Evolutionary conservation across 495 filamentous ascomycete species (phyloP), one percentile per base, ranked within the genome.

Genomic region (Aspergillus egyptiacus): DNA sequence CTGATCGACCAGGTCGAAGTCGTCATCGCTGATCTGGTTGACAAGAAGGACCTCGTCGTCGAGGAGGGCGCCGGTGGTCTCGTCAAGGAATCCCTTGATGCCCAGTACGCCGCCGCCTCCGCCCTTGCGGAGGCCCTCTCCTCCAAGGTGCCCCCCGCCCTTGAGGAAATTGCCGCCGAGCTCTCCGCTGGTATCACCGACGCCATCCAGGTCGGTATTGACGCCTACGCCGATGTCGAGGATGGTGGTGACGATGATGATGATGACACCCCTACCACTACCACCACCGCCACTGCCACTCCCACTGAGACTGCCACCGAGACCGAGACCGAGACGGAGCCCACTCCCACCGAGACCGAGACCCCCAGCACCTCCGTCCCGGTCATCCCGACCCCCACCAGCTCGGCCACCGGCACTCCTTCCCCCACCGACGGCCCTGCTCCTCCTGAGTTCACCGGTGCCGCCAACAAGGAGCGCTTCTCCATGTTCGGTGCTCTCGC

Each of bases 41-140:
- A 42, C 42, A 70, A 69, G 62, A 68, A 69, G 57, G 23, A 33
- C 19, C 34, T 57, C 14, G 61, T 75, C 53, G 65, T 64, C 37
- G 44, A 60, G 14, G 64, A 64, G 24, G 54, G 57, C 33, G 51
- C 60, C 11, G 71, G 65, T 48, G 42, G 42, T 2, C 28, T 33
- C 3, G 48, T 70, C 49, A 55, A 65, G 35, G 22, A 3, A 5
- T 35, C 36, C 20, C 19, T 39, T 5, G 20, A 24, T n/a, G 40
- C 11, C 17, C 60, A 68, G 47, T 60, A 60, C 25, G 49, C 43
- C 46, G 69, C 67, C 27, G 61, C 66, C 50, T 48, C 62, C 36
- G 36, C 30, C 31, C 61, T 72, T 17, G 58, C 69, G 15, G 54
- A 58, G 14, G 56, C 59, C 28, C 50, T 70, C 40, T 59, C 62